Base-by-base conservation (phyloP, 768 basidiomycete genomes). In the Boletus tomentosulus region DNA sequence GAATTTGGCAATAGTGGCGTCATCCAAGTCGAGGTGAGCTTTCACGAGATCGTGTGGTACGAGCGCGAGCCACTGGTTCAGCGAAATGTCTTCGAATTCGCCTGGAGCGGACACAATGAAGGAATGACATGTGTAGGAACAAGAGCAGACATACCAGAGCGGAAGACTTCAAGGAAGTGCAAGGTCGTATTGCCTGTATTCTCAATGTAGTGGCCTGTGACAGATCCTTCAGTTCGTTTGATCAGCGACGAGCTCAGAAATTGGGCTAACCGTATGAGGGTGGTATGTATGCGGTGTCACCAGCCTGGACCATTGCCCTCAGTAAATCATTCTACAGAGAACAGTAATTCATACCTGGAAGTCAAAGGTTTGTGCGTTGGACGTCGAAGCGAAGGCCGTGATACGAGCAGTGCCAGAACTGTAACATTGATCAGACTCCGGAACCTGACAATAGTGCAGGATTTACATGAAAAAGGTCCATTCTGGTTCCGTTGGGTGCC, bases 151-250 rank as follows among this genome's bases (percentile, higher is more conserved):
- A 48, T 62, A 78, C 79, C 74, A 28, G 81, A 73, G 59, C 74
- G 78, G 64, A 85, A 81, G n/a, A 87, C 78, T 63, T 87, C 84
- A 6, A 87, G 72, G 62, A 79, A 82, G 55, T 68, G 73, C 37
- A 86, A 64, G 3, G 84, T 79, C 2, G 76, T 74, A 57, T 83
- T 79, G 15, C 84, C 84, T 4, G 76, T 82, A 65, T 86, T 85
- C 64, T 86, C 84, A 27, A 87, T 73, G 62, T 86, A 86, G 62
- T 87, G 86, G 1, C 83, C 83, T 79, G n/a, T 15, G 58, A 54
- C 35, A 7, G 1, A 46, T 24, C 1, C 2, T 13, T 56, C 39
- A 13, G 16, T 43, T 13, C 4, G 34, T n/a, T 27, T 37, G 16
- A 46, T 52, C 37, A 5, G 16, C 22, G 43, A 38, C 22, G 37